Evolutionary conservation across 257 asterid species (phyloP).

Genomic region (Nemophila menziesii): DNA sequence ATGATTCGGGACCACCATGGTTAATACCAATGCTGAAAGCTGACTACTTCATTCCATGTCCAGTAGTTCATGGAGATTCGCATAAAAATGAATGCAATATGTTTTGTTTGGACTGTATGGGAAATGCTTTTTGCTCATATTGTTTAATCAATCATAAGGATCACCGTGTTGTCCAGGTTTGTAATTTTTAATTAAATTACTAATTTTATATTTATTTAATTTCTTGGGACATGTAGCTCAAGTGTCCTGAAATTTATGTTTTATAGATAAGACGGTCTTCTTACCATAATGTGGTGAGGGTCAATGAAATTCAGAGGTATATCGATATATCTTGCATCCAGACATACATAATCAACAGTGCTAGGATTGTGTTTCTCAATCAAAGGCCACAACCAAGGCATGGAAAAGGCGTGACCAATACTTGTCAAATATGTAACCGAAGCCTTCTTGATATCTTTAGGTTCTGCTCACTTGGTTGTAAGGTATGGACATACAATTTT

Average conservation of each 20-base stretch:
- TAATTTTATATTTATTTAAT: background rate
- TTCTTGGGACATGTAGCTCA: background rate
- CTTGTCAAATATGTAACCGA: slow-evolving; percentile 3
- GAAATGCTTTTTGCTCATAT: slow-evolving; percentile 45
- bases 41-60: slow-evolving; percentile 42
- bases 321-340: slow-evolving; percentile 3
- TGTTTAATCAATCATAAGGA: slow-evolving; percentile 39
- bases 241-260: background rate
- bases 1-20: slow-evolving; percentile 41
- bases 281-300: slow-evolving; percentile 5
- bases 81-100: slow-evolving; percentile 48
- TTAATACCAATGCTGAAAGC: slow-evolving; percentile 44
- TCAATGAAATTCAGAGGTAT: slow-evolving; percentile 2
- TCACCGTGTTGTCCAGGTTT: slow-evolving; percentile 55
- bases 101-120: slow-evolving; percentile 67
- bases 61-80: slow-evolving; percentile 32
- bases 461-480: slow-evolving; percentile 6
- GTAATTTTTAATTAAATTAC: background rate
- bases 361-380: slow-evolving; percentile 4
- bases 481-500: background rate
- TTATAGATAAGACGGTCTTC: slow-evolving; percentile 5
- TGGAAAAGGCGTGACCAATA: slow-evolving; percentile 2
- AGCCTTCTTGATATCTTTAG: slow-evolving; percentile 5
- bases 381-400: slow-evolving; percentile 1
- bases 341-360: slow-evolving; percentile 5